A percentile compares a stretch with the other conserved stretches of the same genome.
Evolutionary conservation across 441 rosid species (phyloP).

Genomic region (Gossypium aridum): DNA sequence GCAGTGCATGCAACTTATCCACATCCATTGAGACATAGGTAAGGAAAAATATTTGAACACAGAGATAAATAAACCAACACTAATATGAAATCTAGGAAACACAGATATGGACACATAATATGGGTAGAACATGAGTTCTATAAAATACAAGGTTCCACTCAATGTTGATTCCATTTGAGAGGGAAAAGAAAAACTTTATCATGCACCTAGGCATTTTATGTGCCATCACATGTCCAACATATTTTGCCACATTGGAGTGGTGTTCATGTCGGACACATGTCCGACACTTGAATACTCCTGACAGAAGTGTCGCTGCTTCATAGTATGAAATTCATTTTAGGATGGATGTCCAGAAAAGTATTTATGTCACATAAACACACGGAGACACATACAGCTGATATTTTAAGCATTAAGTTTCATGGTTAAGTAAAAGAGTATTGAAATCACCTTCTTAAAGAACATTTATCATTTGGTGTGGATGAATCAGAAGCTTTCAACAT

Average conservation of each 20-base stretch:
- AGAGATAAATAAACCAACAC: neutral
- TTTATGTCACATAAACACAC: neutral
- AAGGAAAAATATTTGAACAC: neutral
- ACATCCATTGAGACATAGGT: neutral
- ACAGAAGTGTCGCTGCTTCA: neutral
- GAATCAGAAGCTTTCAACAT: constrained; percentile 45
- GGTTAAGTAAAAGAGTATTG: constrained; percentile 2
- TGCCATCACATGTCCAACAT: neutral
- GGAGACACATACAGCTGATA: neutral
- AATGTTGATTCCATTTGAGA: too few species aligned
- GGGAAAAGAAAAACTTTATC: neutral
- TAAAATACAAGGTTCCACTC: neutral
- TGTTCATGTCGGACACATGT: neutral
- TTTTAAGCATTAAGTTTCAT: neutral
- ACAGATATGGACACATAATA: neutral
- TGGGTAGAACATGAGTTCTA: neutral
- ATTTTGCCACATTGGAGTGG: neutral
- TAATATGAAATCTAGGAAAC: neutral
- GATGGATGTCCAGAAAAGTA: neutral
- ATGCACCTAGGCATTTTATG: too few species aligned
- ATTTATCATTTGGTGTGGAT: constrained; percentile 24
- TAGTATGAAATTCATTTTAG: neutral
- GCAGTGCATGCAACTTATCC: neutral
- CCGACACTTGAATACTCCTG: neutral
- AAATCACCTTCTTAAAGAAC: constrained; percentile 53